These are phyloP conservation scores for Suzukiozyma palmioleophila DNA, from an alignment of 1,139 yeast species.

Conservation along the genomic window DNA sequence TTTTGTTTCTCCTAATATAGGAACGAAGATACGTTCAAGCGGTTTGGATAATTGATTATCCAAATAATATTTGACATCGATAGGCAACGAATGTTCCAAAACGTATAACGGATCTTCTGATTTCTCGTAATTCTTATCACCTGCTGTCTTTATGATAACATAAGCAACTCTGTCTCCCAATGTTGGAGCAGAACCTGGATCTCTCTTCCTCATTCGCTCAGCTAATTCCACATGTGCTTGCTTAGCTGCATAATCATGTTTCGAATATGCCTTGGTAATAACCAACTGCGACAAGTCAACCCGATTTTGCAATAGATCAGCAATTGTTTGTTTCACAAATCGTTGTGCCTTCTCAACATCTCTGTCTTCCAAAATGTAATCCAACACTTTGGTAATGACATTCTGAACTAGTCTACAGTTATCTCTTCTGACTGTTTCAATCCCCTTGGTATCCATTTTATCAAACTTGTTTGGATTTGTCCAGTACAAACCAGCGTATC, in stretches of 20 bases:
- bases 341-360: conserved; percentile 85
- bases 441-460: conserved; percentile 97
- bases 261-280: conserved; percentile 86
- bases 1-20: conserved; percentile 82
- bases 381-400: conserved; percentile 88
- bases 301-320: conserved; percentile 84
- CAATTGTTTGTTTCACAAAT: conserved; percentile 82
- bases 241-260: conserved; percentile 88
- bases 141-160: conserved; percentile 80
- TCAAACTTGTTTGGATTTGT: conserved; percentile 85
- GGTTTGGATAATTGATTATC: conserved; percentile 95
- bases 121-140: conserved; percentile 88
- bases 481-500: conserved; percentile 98
- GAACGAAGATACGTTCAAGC: conserved; percentile 87
- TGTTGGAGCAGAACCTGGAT: conserved; percentile 95
- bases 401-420: conserved; percentile 92
- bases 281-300: conserved; percentile 92
- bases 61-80: conserved; percentile 90
- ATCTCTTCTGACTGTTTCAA: conserved; percentile 97
- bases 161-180: conserved; percentile 98
- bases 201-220: conserved; percentile 93
- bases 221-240: conserved; percentile 98
- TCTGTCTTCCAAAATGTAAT: conserved; percentile 79
- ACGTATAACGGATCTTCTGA: conserved; percentile 96
- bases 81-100: conserved; percentile 84